Base-by-base conservation (phyloP, 441 rosid genomes). In the Populus hybrid region DNA sequence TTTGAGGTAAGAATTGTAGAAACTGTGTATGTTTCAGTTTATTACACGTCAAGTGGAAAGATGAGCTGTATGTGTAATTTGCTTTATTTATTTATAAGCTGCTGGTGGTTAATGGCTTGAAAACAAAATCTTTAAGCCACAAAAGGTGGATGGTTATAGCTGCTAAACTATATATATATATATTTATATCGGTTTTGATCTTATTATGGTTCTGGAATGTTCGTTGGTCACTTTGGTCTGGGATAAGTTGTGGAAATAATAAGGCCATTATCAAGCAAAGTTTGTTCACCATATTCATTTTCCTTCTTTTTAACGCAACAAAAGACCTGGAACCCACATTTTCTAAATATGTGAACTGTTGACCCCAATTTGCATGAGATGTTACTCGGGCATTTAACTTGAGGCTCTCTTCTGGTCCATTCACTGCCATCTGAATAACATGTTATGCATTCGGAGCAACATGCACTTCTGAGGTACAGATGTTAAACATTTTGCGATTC, bases 1-100 rank as follows among this genome's bases (percentile, higher is more conserved):
- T 69, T 91, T 53, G 97, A 94, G 98, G 99, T 95, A 74, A 74
- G 82, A 9, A 23, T 80, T 66, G 26, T 57, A 1, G 1, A 21
- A 26, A 46, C 72, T 35, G 38, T 63, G 32, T 36, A 46, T 72
- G 34, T 67, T 67, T 2, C 32, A 38, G 40, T 30, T 69, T 14
- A 65, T 24, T 18, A 24, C 11, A 63, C 34, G 11, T 75, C 63
- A 72, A 70, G 24, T 14, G 69, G 79, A 72, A 26, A 38, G 32
- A 61, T 75, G 66, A 23, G 73, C 24, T 28, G 42, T 40, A 40
- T 40, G 59, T 50, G 67, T 71, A 21, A 16, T 30, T 14, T 34
- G 50, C 63, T 64, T 40, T 32, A 30, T 8, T 32, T 6, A 6
- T 2, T 18, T 38, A 42, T 74, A 19, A 12, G 46, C 42, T 18